These are phyloP conservation scores for Phytophthora fragariaefolia DNA, from an alignment of 352 stramenopile genomes.

Conservation along the genomic window DNA sequence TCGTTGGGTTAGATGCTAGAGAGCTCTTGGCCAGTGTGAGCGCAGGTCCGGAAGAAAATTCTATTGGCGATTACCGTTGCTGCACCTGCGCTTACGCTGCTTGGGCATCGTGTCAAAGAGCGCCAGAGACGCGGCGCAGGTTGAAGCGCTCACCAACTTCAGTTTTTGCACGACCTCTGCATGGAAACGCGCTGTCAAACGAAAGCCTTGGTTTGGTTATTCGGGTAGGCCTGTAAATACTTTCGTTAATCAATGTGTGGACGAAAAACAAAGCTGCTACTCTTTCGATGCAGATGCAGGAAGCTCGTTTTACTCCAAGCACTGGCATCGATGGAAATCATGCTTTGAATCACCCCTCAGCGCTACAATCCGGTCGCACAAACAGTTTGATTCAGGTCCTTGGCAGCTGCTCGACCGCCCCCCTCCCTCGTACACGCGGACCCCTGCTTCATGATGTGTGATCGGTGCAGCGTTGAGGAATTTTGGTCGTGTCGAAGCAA, in stretches of 20 bases:
- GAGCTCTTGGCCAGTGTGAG: background rate
- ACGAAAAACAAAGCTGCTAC: background rate
- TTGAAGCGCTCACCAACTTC: constrained; percentile 27
- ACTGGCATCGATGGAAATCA: too few relatives aligned
- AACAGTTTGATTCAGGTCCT: too few relatives aligned
- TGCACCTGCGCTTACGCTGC: constrained; percentile 28
- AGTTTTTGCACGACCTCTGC: constrained; percentile 19
- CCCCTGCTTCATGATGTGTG: too few relatives aligned
- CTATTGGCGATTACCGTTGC: constrained; percentile 16
- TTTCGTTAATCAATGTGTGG: constrained; percentile 5
- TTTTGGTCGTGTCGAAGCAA: too few relatives aligned
- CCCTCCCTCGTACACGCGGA: too few relatives aligned
- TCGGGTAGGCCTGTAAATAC: constrained; percentile 12
- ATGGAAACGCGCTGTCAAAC: constrained; percentile 34
- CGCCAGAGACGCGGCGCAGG: constrained; percentile 18
- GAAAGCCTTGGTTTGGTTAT: constrained; percentile 4
- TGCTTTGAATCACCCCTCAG: too few relatives aligned
- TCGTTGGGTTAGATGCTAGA: too few relatives aligned
- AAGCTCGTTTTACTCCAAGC: too few relatives aligned
- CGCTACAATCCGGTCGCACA: too few relatives aligned
- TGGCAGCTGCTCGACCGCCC: too few relatives aligned
- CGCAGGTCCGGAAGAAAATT: constrained; percentile 3
- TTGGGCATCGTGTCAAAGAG: background rate
- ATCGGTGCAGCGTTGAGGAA: too few relatives aligned
- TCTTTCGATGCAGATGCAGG: too few relatives aligned